Evolutionary conservation across 805 yeast species (phyloP), one percentile per base, ranked within the genome.

Genomic region (Yarrowia keelungensis): DNA sequence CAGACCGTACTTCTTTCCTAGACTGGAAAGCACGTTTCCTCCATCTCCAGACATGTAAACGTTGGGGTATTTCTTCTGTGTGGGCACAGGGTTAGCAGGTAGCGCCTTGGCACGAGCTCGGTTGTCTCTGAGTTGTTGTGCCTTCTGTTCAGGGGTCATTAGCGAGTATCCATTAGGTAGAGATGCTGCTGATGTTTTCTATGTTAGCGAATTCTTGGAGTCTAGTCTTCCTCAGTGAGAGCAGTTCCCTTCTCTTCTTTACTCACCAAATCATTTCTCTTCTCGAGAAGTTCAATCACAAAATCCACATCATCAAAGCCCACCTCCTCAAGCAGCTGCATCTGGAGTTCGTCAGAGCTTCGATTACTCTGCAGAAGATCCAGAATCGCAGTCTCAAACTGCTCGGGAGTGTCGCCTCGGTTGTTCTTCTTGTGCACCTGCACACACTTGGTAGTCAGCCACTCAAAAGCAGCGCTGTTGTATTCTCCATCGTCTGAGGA

Each of bases 291-390:
- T 54, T 82, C 84, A 1, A 92, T 83, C 10, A 93, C 90, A 62
- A 93, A 78, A 67, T 92, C 97, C 70, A 95, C 84, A 75, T 91
- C 90, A 35, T 92, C 97, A 73, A 87, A 89, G 0, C 99, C 99
- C 0, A 95, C 77, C 8, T 91, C 81, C 76, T 92, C 97, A 70
- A 91, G 87, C 50, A 95, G 78, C 8, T 85, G 79, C 7, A 90
- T 86, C 74, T 93, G 97, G 12, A 90, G 74, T 46, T 85, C 87
- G 43, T 85, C 89, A 50, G 87, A 89, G 10, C 82, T 78, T 8
- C 79, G 72, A 19, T 80, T 79, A 0, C 81, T 43, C 36, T 54
- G 49, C n/a, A 69, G 12, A 16, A 69, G 51, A 11, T 56, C 70
- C 22, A 67, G 11, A 19, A 69, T 53, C 32, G 65, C 67, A 2